Evolutionary conservation across 306 rosid species (phyloP).

Genomic region (Abrus precatorius): DNA sequence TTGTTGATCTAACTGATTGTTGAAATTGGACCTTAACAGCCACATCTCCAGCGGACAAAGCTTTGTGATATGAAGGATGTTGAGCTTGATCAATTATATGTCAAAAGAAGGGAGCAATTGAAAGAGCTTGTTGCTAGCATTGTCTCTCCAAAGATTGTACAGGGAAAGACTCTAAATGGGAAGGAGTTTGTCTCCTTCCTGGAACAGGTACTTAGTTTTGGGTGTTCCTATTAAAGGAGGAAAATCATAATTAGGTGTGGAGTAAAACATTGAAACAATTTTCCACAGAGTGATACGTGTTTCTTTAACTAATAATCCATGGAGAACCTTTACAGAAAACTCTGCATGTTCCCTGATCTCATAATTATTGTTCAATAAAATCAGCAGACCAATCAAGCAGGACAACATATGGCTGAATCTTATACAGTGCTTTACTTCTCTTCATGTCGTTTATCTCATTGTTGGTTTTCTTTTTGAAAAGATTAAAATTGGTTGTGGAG

Average conservation of each 20-base stretch:
- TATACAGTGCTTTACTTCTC: slow-evolving; percentile 11
- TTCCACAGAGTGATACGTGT: background rate
- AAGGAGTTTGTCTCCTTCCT: slow-evolving; percentile 87
- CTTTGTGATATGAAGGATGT: slow-evolving; percentile 95
- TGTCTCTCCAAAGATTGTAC: slow-evolving; percentile 91
- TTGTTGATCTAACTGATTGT: slow-evolving; percentile 29
- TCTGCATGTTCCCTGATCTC: slow-evolving; percentile 4
- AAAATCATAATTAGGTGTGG: slow-evolving; percentile 23
- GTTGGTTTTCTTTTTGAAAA: background rate
- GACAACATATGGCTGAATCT: slow-evolving; percentile 15
- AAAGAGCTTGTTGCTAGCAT: slow-evolving; percentile 83
- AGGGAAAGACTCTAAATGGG: slow-evolving; percentile 80
- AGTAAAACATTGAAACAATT: slow-evolving; percentile 35
- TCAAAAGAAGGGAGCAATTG: slow-evolving; percentile 77
- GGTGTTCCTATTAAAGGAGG: slow-evolving; percentile 13
- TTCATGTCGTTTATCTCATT: slow-evolving; percentile 3
- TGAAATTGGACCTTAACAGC: slow-evolving; percentile 66
- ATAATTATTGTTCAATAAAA: background rate
- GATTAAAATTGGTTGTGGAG: background rate
- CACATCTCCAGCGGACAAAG: slow-evolving; percentile 93
- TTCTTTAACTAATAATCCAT: slow-evolving; percentile 3
- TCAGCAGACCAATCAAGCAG: slow-evolving; percentile 13
- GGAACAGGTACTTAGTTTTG: slow-evolving; percentile 72
- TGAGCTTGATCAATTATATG: slow-evolving; percentile 84
- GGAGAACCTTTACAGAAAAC: slow-evolving; percentile 1